These are phyloP conservation scores for Sporodiniella umbellata DNA, from an alignment of 371 early-diverging fungal species.

Conservation along the genomic window DNA sequence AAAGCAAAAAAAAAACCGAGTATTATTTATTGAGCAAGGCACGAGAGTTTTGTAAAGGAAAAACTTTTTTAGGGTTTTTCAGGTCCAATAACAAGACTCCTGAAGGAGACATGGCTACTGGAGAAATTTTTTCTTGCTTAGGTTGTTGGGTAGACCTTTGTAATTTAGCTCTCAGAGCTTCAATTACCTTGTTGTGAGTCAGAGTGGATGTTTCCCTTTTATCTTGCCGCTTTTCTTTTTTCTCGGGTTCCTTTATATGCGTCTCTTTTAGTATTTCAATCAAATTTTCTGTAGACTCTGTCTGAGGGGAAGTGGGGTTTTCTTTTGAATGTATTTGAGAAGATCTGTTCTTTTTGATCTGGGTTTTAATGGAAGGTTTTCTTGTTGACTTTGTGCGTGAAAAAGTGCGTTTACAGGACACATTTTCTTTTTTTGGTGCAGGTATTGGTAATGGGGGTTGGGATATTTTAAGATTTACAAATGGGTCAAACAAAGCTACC, in stretches of 20 bases:
- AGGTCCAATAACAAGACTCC: conserved; percentile 40
- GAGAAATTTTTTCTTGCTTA: conserved; percentile 12
- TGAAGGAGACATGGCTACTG: conserved; percentile 37
- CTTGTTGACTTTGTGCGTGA: conserved; percentile 35
- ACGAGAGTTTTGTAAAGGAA: conserved; percentile 26
- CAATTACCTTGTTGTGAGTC: conserved; percentile 31
- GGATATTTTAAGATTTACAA: too few relatives aligned
- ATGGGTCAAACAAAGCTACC: too few relatives aligned
- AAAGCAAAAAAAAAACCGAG: conserved; percentile 27
- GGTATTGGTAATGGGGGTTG: too few relatives aligned
- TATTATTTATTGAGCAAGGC: conserved; percentile 32
- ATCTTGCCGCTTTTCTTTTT: not conserved
- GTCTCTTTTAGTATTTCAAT: too few relatives aligned
- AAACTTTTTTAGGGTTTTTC: conserved; percentile 34
- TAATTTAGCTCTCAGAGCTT: conserved; percentile 31
- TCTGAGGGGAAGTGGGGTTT: too few relatives aligned
- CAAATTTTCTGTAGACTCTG: too few relatives aligned
- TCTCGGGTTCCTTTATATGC: too few relatives aligned
- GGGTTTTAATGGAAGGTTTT: conserved; percentile 22
- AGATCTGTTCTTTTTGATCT: conserved; percentile 27
- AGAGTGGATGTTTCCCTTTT: conserved; percentile 4
- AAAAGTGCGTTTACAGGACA: conserved; percentile 25
- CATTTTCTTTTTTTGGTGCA: conserved; percentile 8
- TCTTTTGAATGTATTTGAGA: conserved; percentile 3
- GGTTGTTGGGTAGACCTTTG: conserved; percentile 26